Evolutionary conservation across 2,329 filamentous ascomycete species (phyloP), one percentile per base, ranked within the genome.

Genomic region (Diplodia mutila): DNA sequence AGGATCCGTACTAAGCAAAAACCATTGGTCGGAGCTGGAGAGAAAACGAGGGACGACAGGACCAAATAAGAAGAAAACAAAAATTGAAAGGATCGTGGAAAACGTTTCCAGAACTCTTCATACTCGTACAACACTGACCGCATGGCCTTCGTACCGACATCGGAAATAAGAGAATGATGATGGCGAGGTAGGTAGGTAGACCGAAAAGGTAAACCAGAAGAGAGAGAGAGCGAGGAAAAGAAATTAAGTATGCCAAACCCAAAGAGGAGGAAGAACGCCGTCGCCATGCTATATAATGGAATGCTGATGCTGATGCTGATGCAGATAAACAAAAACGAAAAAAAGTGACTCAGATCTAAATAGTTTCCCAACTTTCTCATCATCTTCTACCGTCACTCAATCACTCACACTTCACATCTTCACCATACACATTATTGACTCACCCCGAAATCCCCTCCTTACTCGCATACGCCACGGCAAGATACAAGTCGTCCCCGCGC

Each of bases 401-500:
- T 27, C 18, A 32, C 37, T 27, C 23, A n/a, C 5, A n/a, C 12
- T 27, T 9, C 9, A 21, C 54, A 42, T n/a, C n/a, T n/a, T n/a
- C n/a, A n/a, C n/a, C n/a, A n/a, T n/a, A n/a, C n/a, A n/a, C n/a
- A n/a, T n/a, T n/a, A n/a, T n/a, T n/a, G n/a, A n/a, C 54, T 42
- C 21, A 59, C 4, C 16, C 42, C 18, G 54, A 25, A 16, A 61
- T 63, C 8, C 59, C 59, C 42, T 63, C 59, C n/a, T 27, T 23
- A 25, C 27, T 63, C 18, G 57, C 61, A 69, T 74, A 75, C 49
- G 70, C 69, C n/a, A 84, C 82, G 39, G 75, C 75, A 52, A 84
- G 73, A 49, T 85, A 89, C 68, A 92, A 73, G 74, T 91, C 89
- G 29, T 89, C 86, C 0, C 90, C 90, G 59, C 87, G 83, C 69